These are phyloP conservation scores for Heritiera littoralis DNA, from an alignment of 345 rosid genomes.

Conservation along the genomic window DNA sequence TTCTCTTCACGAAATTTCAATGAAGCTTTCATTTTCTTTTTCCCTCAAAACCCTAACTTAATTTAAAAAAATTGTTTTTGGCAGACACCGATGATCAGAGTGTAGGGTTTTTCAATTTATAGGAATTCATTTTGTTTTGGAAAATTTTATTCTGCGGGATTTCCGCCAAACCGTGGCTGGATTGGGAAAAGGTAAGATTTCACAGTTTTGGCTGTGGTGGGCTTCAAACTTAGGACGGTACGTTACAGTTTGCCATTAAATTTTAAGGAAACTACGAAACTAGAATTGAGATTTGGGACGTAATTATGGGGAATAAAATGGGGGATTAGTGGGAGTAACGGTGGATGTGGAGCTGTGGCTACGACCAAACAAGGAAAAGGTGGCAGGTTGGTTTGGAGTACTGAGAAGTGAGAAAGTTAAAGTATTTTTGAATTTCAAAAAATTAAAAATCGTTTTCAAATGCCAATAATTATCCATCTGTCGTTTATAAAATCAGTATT, in stretches of 20 bases:
- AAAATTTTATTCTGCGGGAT: conserved; percentile 19
- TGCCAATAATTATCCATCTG: not conserved
- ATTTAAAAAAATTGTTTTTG: not conserved
- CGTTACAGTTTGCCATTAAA: not conserved
- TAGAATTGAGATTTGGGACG: not conserved
- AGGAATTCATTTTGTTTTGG: not conserved
- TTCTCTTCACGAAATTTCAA: conserved; percentile 89
- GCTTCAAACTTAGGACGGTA: not conserved
- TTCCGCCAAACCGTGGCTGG: conserved; percentile 27
- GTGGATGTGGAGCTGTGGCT: not conserved
- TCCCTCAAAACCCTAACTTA: not conserved
- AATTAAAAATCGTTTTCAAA: not conserved
- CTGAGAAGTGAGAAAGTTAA: not conserved
- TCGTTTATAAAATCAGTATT: no score
- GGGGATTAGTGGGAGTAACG: not conserved
- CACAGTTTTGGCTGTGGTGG: not conserved
- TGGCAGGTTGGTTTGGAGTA: not conserved
- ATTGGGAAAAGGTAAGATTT: not conserved
- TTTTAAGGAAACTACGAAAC: not conserved
- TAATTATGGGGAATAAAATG: not conserved
- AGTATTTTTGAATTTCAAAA: not conserved
- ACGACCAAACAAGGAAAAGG: not conserved
- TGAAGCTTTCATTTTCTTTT: conserved; percentile 73
- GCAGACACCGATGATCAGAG: not conserved
- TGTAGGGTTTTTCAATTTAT: not conserved